Conservation (phyloP, 75 land plant species). For the Azolla pinnata region DNA sequence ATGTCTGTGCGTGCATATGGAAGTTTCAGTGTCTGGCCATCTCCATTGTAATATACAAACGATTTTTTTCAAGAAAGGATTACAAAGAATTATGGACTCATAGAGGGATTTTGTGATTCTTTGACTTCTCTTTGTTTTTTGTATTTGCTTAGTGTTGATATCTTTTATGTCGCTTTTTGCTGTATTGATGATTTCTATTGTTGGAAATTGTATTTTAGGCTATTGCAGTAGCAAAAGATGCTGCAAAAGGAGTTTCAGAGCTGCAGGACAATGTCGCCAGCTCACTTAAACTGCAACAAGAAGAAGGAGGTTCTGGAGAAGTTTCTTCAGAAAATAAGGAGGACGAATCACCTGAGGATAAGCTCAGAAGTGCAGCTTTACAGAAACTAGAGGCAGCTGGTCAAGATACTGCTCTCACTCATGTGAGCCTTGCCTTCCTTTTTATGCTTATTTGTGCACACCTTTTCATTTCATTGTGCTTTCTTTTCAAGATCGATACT, state of each 20-base stretch:
- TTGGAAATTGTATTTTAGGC: background rate
- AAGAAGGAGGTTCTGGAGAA: background rate
- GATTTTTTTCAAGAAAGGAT: too few relatives aligned
- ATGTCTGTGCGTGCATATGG: too few relatives aligned
- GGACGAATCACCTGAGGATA: background rate
- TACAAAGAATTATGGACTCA: too few relatives aligned
- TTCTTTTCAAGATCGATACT: background rate
- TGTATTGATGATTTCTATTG: background rate
- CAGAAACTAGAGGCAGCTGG: slow-evolving; percentile 3
- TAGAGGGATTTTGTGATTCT: too few relatives aligned
- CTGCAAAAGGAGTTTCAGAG: background rate
- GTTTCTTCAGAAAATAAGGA: background rate
- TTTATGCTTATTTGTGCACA: too few relatives aligned
- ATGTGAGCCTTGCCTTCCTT: too few relatives aligned
- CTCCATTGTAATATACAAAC: too few relatives aligned
- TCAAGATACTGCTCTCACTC: background rate
- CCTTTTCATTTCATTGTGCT: too few relatives aligned
- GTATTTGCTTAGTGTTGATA: too few relatives aligned
- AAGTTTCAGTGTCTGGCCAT: too few relatives aligned
- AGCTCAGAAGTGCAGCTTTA: background rate
- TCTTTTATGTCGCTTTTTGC: too few relatives aligned
- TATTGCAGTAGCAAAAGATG: background rate
- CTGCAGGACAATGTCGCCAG: background rate
- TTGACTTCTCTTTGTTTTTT: too few relatives aligned
- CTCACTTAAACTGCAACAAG: background rate